A percentile compares a stretch with the other conserved stretches of the same genome.
These are phyloP conservation scores for Taphrina communis DNA, from an alignment of 1,139 yeast species.

Conservation along the genomic window DNA sequence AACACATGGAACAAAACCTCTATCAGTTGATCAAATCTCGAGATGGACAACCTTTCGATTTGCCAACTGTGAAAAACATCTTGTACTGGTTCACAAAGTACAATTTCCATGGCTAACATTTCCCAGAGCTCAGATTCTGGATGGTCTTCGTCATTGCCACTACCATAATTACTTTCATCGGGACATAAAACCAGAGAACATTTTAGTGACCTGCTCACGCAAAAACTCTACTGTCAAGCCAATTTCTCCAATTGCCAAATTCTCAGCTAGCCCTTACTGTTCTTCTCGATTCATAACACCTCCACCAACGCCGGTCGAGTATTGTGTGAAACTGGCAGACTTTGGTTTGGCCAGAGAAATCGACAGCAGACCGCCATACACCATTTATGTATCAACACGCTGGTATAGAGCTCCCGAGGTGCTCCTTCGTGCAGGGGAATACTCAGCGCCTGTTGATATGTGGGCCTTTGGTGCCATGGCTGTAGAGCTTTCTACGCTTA, in stretches of 20 bases:
- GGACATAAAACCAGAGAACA: constrained; percentile 92
- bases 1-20: constrained; percentile 80
- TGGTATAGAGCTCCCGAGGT: constrained; percentile 98
- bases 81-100: constrained; percentile 49
- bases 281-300: constrained; percentile 49
- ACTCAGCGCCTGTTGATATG: constrained; percentile 80
- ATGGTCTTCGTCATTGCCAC: constrained; percentile 85
- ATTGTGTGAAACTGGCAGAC: constrained; percentile 80
- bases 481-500: constrained; percentile 73
- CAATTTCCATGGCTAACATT: background rate
- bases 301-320: constrained; percentile 34
- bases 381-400: constrained; percentile 85
- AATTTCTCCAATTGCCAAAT: background rate
- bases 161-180: constrained; percentile 76
- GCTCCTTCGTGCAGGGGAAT: constrained; percentile 66
- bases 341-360: constrained; percentile 83
- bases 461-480: constrained; percentile 96
- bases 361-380: constrained; percentile 61
- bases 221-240: background rate
- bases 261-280: background rate
- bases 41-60: constrained; percentile 60
- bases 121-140: constrained; percentile 63
- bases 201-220: constrained; percentile 58
- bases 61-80: constrained; percentile 67
- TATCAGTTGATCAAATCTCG: constrained; percentile 66